Evolutionary conservation across 1,284 basidiomycete genomes (phyloP), one percentile per base, ranked within the genome.

Genomic region (Cutaneotrichosporon cutaneum): DNA sequence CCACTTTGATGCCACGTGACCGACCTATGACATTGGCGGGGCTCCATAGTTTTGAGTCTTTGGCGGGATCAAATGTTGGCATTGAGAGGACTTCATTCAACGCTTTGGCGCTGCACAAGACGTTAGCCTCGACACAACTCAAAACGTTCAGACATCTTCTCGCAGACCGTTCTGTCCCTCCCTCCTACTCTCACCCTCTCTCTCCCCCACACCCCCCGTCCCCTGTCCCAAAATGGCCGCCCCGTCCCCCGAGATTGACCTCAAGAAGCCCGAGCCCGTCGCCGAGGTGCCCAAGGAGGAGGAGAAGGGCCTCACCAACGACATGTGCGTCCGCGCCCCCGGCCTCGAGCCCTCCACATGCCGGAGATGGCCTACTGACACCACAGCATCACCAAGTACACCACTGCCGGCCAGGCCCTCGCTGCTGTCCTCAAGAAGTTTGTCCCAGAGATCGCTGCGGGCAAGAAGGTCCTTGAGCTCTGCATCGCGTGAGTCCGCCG

Each of bases 361-460:
- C 18, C 26, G 26, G 48, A n/a, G 48, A 26, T 30, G 9, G 48
- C 16, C 8, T 14, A 18, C 61, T 63, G 32, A 64, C 62, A 33
- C 30, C 50, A 4, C 61, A 79, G 78, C 57, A 61, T 81, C 61
- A 80, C 79, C 68, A 81, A 82, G 76, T 83, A 82, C 76, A 82
- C 95, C 89, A 85, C 86, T 32, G 94, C 94, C 27, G 92, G 91
- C 64, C 92, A 96, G 71, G 92, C 96, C 78, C 87, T 91, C 52
- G 85, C 90, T 74, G 85, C 86, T 73, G 92, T 91, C 55, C 85
- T 92, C 78, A 92, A 93, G 83, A 89, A 89, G 82, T 84, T 97
- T 72, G 83, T 95, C 67, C 85, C 85, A 56, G 83, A 88, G 63
- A 82, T 83, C 68, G 84, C 89, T 18, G 90, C 92, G 72, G 94